Evolutionary conservation across 116 monocot genomes (phyloP), one percentile per base, ranked within the genome.

Genomic region (Phalaenopsis hybrid): DNA sequence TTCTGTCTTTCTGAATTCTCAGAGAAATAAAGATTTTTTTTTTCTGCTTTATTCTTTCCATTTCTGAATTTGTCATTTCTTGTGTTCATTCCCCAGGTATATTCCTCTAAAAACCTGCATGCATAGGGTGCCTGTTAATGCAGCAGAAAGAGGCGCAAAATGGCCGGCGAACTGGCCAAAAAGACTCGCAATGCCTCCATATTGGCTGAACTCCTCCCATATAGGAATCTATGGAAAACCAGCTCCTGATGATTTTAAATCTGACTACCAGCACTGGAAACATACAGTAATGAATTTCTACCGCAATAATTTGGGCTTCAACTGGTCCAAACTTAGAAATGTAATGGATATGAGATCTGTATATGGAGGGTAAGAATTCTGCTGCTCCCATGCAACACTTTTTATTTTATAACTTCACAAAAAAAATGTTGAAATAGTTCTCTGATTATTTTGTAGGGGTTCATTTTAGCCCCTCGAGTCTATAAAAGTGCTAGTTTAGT

Each of bases 281-380:
- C 58, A 76, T 46, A 84, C 92, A 4, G 87, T 98, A 11, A 83
- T 48, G 23, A 91, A 87, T 51, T 97, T 95, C 0, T 98, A 98
- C 79, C 83, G 93, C 58, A 83, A 25, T 67, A 93, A 88, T 50
- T 75, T 97, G 49, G 93, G 94, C 70, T 89, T 98, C 61, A 77
- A 86, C 77, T 98, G 98, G 98, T 84, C 92, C 33, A 86, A 86
- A 69, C 85, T 98, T 58, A 93, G 98, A 85, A 98, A 98, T 85
- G 93, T 90, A 49, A 98, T 98, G 98, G 95, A 98, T 76, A 98
- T 98, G 97, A 90, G 89, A 90, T 93, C 98, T 41, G 81, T 89
- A 9, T 98, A 98, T 85, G 98, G 98, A 91, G 98, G 98, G 97
- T 97, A 89, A 81, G 75, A 75, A 20, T 76, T 37, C 20, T 68